A percentile compares a stretch with the other conserved stretches of the same genome.
phyloP scores from a whole-genome alignment of 2,329 filamentous ascomycete genomes.

The Torrubiellomyces zombiae region DNA sequence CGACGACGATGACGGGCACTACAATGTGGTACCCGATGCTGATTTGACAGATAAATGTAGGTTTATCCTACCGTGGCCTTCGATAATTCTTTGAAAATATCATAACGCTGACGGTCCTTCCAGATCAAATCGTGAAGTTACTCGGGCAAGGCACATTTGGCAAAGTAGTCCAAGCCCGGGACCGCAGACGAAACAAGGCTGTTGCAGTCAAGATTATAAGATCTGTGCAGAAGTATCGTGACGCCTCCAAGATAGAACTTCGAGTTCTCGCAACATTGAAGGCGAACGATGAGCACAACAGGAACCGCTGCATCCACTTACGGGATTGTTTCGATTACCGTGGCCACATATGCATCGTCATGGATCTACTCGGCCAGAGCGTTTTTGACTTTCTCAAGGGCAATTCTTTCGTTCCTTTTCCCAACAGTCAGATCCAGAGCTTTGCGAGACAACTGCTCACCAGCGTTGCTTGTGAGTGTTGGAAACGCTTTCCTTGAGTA shows the following conservation, averaged over 20 bases:
- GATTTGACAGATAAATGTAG: conserved; percentile 79
- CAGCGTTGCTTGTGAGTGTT: conserved; percentile 81
- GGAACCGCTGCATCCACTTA: conserved; percentile 92
- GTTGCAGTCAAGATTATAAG: conserved; percentile 97
- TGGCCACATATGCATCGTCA: conserved; percentile 82
- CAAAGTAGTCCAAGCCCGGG: conserved; percentile 88
- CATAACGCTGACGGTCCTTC: too few species aligned
- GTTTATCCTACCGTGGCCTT: conserved; percentile 17
- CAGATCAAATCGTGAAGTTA: conserved; percentile 76
- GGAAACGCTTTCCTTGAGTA: not conserved
- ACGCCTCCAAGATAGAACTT: conserved; percentile 87
- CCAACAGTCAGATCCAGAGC: conserved; percentile 93
- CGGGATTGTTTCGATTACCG: conserved; percentile 95
- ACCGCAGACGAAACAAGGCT: conserved; percentile 56
- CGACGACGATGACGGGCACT: conserved; percentile 94
- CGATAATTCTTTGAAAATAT: conserved; percentile 1
- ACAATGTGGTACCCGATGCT: conserved; percentile 78
- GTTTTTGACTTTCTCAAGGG: conserved; percentile 97
- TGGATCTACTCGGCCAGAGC: conserved; percentile 72
- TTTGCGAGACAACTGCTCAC: conserved; percentile 93
- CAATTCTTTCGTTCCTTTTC: conserved; percentile 90
- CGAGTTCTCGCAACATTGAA: conserved; percentile 83
- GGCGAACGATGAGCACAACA: conserved; percentile 78
- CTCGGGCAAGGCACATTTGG: conserved; percentile 96
- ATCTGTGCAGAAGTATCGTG: conserved; percentile 94